Evolutionary conservation across 176 grass and related monocot genomes (phyloP), one percentile per base, ranked within the genome.

Genomic region (Zizania latifolia): DNA sequence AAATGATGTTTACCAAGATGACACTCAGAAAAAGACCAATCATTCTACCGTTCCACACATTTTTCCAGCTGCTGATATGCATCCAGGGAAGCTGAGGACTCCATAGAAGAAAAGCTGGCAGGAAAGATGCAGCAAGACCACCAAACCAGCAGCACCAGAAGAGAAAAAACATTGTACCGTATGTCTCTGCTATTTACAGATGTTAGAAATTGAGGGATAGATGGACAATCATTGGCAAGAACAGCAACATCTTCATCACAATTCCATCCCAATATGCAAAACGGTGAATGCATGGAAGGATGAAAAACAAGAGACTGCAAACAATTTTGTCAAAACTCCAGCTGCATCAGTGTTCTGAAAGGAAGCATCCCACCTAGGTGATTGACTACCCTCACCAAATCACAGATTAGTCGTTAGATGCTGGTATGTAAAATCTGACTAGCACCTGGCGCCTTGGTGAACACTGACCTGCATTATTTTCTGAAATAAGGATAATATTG

Each of bases 1-100:
- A 75, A 53, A 34, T 41, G 76, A 68, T 12, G 41, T 22, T 60
- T 14, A 16, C 19, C 67, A 58, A 17, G 26, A 43, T 56, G 46
- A 13, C 72, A 30, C 59, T 50, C 35, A 59, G 38, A 48, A 13
- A 16, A 16, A 56, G 35, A 22, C 51, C 58, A 72, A 84, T 78
- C 48, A 66, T 58, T 65, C 36, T 13, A 68, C 29, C 23, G 17
- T 15, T 58, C 35, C 17, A 57, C 35, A 8, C 27, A 72, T 23
- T 29, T 29, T 19, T 7, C 6, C 28, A 66, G 46, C 36, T 31
- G 11, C 7, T 38, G 53, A 60, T 37, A 62, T 77, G 73, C 81
- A 53, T 21, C 72, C 3, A 2, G 16, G 62, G 21, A 54, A 64
- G 41, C 17, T 24, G 45, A 8, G 31, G 55, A 58, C 24, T 60